Conservation (phyloP, 2,329 filamentous ascomycete genomes). For the Colletotrichum endophyticum region DNA sequence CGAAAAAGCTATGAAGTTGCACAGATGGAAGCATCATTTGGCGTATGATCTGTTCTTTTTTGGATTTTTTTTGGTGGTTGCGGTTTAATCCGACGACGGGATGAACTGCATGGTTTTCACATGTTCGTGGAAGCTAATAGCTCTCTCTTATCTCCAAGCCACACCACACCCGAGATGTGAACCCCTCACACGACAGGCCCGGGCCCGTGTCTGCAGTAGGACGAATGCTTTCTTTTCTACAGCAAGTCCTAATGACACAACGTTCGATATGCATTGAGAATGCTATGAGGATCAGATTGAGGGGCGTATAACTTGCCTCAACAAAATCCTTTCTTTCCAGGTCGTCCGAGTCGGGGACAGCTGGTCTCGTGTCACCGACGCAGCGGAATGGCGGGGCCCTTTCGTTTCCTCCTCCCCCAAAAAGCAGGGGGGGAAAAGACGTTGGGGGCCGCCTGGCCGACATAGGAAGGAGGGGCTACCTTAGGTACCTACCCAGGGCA, state of each 20-base stretch:
- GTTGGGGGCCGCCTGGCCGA: neutral
- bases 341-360: neutral
- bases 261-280: neutral
- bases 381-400: neutral
- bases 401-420: neutral
- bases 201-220: neutral
- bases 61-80: neutral
- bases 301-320: neutral
- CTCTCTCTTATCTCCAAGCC: neutral
- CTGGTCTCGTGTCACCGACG: neutral
- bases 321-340: neutral
- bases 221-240: neutral
- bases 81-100: neutral
- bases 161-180: neutral
- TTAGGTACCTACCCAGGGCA: neutral
- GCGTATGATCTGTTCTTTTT: slow-evolving; percentile 7
- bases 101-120: slow-evolving; percentile 8
- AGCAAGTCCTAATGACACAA: neutral
- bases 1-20: neutral
- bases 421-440: neutral
- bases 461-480: neutral
- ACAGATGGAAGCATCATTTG: neutral
- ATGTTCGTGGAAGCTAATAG: neutral
- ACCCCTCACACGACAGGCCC: neutral
- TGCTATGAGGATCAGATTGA: rapidly evolving